Evolutionary conservation across 2,329 filamentous ascomycete genomes (phyloP).

Genomic region (Monosporascus ibericus): DNA sequence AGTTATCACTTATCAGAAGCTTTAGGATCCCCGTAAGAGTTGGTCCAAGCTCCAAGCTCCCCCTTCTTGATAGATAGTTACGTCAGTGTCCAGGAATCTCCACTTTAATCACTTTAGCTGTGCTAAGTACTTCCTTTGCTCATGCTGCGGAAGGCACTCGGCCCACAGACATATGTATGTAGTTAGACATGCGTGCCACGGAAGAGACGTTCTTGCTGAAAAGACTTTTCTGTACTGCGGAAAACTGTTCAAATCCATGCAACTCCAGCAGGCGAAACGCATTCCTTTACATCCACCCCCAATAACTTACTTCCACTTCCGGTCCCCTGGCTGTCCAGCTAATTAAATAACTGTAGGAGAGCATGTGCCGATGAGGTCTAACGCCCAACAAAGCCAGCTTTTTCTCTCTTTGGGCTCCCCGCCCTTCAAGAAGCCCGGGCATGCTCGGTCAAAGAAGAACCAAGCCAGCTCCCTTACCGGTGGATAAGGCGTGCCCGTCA

Average conservation of each 20-base stretch:
- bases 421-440: not conserved
- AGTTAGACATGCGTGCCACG: not conserved
- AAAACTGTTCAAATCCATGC: not conserved
- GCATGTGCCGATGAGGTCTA: not conserved
- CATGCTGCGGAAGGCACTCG: not conserved
- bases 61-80: not conserved
- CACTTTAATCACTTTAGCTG: no score
- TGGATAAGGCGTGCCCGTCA: not conserved
- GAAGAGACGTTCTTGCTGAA: not conserved
- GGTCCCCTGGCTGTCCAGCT: not conserved
- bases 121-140: no score
- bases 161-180: not conserved
- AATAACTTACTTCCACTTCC: not conserved
- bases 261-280: not conserved
- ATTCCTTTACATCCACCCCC: not conserved
- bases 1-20: not conserved
- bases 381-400: not conserved
- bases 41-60: not conserved
- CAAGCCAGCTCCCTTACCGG: not conserved
- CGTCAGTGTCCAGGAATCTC: no score
- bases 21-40: not conserved
- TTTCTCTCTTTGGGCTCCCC: not conserved
- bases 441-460: not conserved
- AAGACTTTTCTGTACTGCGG: not conserved
- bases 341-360: not conserved